Base-by-base conservation (phyloP, 2,329 filamentous ascomycete species). In the Colletotrichum karsti region DNA sequence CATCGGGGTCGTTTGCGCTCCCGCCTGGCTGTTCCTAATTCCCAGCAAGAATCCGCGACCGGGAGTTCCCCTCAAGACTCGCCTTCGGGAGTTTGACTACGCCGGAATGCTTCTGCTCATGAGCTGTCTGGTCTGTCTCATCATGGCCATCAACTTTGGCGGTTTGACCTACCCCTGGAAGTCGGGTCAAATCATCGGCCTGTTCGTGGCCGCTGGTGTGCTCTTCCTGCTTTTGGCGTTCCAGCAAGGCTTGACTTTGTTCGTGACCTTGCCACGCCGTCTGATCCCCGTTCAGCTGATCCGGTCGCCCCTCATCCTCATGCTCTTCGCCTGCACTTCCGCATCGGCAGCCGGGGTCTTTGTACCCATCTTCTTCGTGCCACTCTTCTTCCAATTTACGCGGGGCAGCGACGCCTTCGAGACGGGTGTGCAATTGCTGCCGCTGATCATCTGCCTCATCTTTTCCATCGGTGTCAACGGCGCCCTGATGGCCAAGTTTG, bases 81-180 rank as follows among this genome's bases (percentile, higher is more conserved):
- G 78, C 44, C 33, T 82, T 1, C 67, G 50, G 10, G 74, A 78
- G 50, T 68, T 87, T 8, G 85, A 87, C 73, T 83, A 76, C 63
- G 51, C 85, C 1, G 86, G 86, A 0, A 75, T 80, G 3, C 41
- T 81, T 4, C 74, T 88, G 79, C 84, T 44, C 10, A 7, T 44
- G 2, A 86, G 78, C 5, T 76, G 78, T 10, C 79, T 82, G 41
- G 72, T 78, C 2, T 74, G 75, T 4, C 69, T 84, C 28, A 75
- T 85, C 33, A 80, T 89, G 74, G 85, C 80, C 2, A 79, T 88
- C 66, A 79, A 78, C 61, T 85, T 87, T 39, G 86, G 84, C 12
- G 87, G 87, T 2, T 74, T 76, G 1, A 37, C 80, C 4, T 89
- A 81, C 62, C 70, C 77, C 0, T 90, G 87, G 87, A 74, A 76